Conservation (phyloP, 768 basidiomycete genomes). For the Suillus lakei region DNA sequence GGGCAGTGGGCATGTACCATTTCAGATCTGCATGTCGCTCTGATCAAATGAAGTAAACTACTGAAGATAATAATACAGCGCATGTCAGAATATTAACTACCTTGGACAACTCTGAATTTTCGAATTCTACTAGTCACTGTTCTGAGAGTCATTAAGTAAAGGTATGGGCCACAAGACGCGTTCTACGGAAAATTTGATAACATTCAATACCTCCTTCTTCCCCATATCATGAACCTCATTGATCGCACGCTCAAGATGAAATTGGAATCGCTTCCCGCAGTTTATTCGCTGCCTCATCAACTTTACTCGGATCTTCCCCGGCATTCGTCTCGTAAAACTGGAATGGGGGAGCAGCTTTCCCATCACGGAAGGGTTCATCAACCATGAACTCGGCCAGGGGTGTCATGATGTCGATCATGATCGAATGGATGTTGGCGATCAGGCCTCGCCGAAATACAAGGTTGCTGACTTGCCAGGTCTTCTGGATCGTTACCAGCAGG, state of each 20-base stretch:
- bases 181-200: background rate
- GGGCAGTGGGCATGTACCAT: too few species aligned
- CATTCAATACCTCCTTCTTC: background rate
- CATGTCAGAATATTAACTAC: too few species aligned
- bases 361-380: constrained; percentile 8
- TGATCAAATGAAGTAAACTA: too few species aligned
- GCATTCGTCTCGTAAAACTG: constrained; percentile 11
- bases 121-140: background rate
- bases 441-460: constrained; percentile 11
- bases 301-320: background rate
- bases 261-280: background rate
- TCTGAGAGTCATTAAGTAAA: too few species aligned
- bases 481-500: constrained; percentile 20
- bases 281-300: constrained; percentile 11
- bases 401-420: constrained; percentile 20
- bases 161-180: background rate
- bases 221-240: background rate
- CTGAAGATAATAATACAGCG: too few species aligned
- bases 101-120: too few species aligned
- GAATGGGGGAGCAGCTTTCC: constrained; percentile 18
- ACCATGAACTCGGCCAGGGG: constrained; percentile 17
- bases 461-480: constrained; percentile 11
- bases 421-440: constrained; percentile 15
- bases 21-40: too few species aligned
- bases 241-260: background rate